phyloP scores from a whole-genome alignment of 2,329 filamentous ascomycete genomes.

The Verticillium klebahnii region DNA sequence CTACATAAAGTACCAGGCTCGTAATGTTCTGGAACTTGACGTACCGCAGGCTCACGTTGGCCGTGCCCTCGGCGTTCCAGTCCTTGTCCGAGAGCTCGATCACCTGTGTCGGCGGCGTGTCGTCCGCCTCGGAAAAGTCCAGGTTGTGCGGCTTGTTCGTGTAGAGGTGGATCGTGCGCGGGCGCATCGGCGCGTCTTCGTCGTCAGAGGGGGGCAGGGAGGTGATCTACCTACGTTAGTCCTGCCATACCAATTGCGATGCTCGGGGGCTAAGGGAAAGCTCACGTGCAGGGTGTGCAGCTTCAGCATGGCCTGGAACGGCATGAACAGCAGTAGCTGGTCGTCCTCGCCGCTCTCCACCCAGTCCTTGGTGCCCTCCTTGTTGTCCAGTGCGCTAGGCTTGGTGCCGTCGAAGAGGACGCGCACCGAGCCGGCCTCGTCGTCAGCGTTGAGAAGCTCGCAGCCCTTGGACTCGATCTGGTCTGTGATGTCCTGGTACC shows the following conservation, averaged over 20 bases:
- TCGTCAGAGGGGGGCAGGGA: slow-evolving; percentile 68
- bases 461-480: slow-evolving; percentile 74
- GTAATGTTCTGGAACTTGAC: slow-evolving; percentile 97
- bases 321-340: slow-evolving; percentile 88
- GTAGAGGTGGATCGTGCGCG: slow-evolving; percentile 79
- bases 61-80: slow-evolving; percentile 78
- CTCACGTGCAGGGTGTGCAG: slow-evolving; percentile 72
- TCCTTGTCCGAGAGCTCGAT: slow-evolving; percentile 70
- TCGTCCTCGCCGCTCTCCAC: slow-evolving; percentile 96
- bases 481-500: slow-evolving; percentile 79
- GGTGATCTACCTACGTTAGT: slow-evolving; percentile 58
- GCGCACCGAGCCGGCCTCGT: slow-evolving; percentile 66
- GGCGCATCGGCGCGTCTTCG: slow-evolving; percentile 74
- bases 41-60: slow-evolving; percentile 70
- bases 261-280: neutral
- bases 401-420: slow-evolving; percentile 67
- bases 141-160: slow-evolving; percentile 86
- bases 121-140: slow-evolving; percentile 92
- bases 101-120: slow-evolving; percentile 73
- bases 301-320: slow-evolving; percentile 84
- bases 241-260: neutral
- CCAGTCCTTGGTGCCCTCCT: slow-evolving; percentile 65
- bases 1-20: slow-evolving; percentile 82
- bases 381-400: slow-evolving; percentile 60
- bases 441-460: slow-evolving; percentile 85